A percentile compares a stretch with the other conserved stretches of the same genome.
Conservation (phyloP, 768 basidiomycete genomes). For the Steccherinum ochraceum region DNA sequence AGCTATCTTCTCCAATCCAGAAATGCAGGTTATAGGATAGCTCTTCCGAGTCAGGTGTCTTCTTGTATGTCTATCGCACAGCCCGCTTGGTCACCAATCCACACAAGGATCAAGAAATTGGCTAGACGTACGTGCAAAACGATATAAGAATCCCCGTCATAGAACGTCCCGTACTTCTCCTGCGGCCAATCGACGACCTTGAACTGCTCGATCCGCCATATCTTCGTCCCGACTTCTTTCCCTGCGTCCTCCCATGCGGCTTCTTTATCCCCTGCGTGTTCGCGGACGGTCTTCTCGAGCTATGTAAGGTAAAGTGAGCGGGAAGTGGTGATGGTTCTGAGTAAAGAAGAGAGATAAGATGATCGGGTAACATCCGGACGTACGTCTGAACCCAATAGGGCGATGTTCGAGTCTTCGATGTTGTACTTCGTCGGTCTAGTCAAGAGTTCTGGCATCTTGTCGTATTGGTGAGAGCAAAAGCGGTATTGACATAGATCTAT, state of each 20-base stretch:
- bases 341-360: background rate
- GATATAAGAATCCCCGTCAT: constrained; percentile 62
- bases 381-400: constrained; percentile 57
- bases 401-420: constrained; percentile 59
- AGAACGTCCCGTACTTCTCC: constrained; percentile 47
- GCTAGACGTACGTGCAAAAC: constrained; percentile 44
- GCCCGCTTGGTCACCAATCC: background rate
- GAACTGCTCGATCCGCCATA: constrained; percentile 58
- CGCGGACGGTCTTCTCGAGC: constrained; percentile 52
- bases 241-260: constrained; percentile 47
- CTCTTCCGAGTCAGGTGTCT: constrained; percentile 36
- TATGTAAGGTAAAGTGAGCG: constrained; percentile 14
- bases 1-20: constrained; percentile 56
- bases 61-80: constrained; percentile 50
- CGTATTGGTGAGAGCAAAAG: background rate
- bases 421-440: constrained; percentile 45
- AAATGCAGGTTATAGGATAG: constrained; percentile 58
- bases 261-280: constrained; percentile 46
- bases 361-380: constrained; percentile 17
- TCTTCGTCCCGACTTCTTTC: constrained; percentile 35
- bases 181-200: constrained; percentile 47
- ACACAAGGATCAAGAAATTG: background rate
- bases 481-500: no score
- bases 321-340: background rate
- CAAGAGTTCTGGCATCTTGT: constrained; percentile 2